phyloP scores from a whole-genome alignment of 2,329 filamentous ascomycete species.

The Colletotrichum falcatum region DNA sequence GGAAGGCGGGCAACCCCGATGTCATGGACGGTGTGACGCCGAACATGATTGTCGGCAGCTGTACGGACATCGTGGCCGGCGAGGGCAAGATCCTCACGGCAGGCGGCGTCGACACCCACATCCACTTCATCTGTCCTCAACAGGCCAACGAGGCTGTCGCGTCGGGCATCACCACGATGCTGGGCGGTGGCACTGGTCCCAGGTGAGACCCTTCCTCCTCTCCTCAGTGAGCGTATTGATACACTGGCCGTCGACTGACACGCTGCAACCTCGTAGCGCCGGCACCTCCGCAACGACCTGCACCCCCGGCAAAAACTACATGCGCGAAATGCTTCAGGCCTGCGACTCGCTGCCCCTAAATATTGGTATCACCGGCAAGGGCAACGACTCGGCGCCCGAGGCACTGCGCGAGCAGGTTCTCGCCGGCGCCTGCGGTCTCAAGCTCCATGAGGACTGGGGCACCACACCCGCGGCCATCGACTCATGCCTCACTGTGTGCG shows the following conservation, averaged over 20 bases:
- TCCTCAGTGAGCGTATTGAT: not conserved
- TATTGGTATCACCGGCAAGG: constrained; percentile 91
- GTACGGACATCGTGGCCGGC: constrained; percentile 91
- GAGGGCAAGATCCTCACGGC: constrained; percentile 93
- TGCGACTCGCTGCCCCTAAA: constrained; percentile 86
- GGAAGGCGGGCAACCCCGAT: constrained; percentile 97
- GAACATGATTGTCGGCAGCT: constrained; percentile 84
- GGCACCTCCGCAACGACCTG: constrained; percentile 94
- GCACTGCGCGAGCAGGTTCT: constrained; percentile 83
- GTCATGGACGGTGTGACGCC: constrained; percentile 89
- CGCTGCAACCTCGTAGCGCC: constrained; percentile 64
- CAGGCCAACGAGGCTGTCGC: constrained; percentile 87
- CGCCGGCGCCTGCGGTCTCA: constrained; percentile 90
- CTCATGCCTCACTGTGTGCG: constrained; percentile 84
- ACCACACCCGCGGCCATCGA: constrained; percentile 92
- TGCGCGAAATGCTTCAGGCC: constrained; percentile 90
- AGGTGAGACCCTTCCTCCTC: constrained; percentile 61
- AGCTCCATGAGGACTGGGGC: constrained; percentile 97
- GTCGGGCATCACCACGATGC: constrained; percentile 88
- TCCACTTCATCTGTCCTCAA: constrained; percentile 96
- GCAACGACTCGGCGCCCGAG: constrained; percentile 80
- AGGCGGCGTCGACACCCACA: constrained; percentile 89
- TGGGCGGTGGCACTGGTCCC: constrained; percentile 93
- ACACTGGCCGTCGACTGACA: constrained; percentile 43
- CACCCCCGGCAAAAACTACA: constrained; percentile 85